phyloP scores from a whole-genome alignment of 805 yeast genomes.

The Saturnispora halmiae region DNA sequence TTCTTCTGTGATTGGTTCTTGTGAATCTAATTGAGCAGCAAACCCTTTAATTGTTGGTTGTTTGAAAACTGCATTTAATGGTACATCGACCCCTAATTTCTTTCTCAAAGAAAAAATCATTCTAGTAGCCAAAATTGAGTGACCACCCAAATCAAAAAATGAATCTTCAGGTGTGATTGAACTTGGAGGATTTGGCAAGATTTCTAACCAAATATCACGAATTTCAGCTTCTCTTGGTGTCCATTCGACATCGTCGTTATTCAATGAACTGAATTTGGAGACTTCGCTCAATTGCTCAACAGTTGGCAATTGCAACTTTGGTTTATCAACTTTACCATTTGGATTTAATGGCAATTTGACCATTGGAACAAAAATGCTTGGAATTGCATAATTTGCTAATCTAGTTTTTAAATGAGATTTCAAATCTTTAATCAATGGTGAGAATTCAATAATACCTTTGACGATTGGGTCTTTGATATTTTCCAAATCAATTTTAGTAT shows the following conservation, averaged over 20 bases:
- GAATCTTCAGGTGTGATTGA: constrained; percentile 70
- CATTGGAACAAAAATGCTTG: constrained; percentile 84
- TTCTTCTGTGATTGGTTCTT: constrained; percentile 26
- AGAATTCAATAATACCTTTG: constrained; percentile 65
- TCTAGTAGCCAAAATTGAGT: constrained; percentile 91
- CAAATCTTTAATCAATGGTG: constrained; percentile 70
- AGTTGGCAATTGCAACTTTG: constrained; percentile 91
- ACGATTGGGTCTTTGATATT: constrained; percentile 59
- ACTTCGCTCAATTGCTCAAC: constrained; percentile 76
- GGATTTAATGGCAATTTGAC: constrained; percentile 87
- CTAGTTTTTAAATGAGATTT: constrained; percentile 77
- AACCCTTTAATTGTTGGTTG: constrained; percentile 77
- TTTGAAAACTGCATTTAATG: constrained; percentile 83
- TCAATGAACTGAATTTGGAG: constrained; percentile 39
- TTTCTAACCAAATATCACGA: constrained; percentile 75
- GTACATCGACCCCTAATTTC: constrained; percentile 67
- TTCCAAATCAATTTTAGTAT: constrained; percentile 36
- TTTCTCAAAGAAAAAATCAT: constrained; percentile 91
- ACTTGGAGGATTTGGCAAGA: constrained; percentile 80
- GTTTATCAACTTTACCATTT: constrained; percentile 96
- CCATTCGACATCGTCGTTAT: constrained; percentile 44
- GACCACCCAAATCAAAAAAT: constrained; percentile 97
- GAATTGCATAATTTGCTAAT: constrained; percentile 89
- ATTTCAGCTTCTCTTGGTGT: constrained; percentile 57
- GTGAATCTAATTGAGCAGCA: constrained; percentile 59